phyloP scores from a whole-genome alignment of 768 basidiomycete species.

The Cyathus striatus region DNA sequence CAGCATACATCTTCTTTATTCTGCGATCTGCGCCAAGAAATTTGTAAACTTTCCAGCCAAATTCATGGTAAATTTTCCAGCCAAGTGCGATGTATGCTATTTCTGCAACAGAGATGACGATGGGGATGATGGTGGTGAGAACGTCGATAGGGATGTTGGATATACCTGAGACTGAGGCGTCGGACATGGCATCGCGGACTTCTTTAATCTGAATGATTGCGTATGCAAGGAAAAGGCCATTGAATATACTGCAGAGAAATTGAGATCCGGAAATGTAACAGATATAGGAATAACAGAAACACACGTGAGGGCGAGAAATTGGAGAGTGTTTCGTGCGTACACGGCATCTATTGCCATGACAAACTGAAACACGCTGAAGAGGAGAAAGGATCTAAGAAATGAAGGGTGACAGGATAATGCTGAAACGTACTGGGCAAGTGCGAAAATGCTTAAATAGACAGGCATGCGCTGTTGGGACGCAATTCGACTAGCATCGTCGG shows the following conservation, averaged over 20 bases:
- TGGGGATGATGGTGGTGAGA: slow-evolving; percentile 73
- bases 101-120: slow-evolving; percentile 77
- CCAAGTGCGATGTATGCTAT: slow-evolving; percentile 78
- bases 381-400: slow-evolving; percentile 3
- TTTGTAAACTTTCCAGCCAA: slow-evolving; percentile 96
- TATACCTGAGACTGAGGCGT: slow-evolving; percentile 19
- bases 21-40: slow-evolving; percentile 89
- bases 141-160: slow-evolving; percentile 55
- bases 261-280: slow-evolving; percentile 6
- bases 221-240: slow-evolving; percentile 83
- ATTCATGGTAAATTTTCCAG: slow-evolving; percentile 91
- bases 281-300: slow-evolving; percentile 17
- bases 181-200: slow-evolving; percentile 50
- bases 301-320: slow-evolving; percentile 83
- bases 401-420: not conserved
- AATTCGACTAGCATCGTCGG: slow-evolving; percentile 14
- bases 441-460: slow-evolving; percentile 88
- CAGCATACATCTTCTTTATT: slow-evolving; percentile 89
- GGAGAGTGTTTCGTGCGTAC: slow-evolving; percentile 86
- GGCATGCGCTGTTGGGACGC: slow-evolving; percentile 67
- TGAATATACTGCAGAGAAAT: slow-evolving; percentile 62
- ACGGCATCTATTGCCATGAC: slow-evolving; percentile 90
- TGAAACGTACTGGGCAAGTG: slow-evolving; percentile 78
- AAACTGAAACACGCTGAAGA: slow-evolving; percentile 82
- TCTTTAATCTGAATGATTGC: slow-evolving; percentile 85